Conservation (phyloP, 352 stramenopile genomes). For the Salisapilia sapeloensis region DNA sequence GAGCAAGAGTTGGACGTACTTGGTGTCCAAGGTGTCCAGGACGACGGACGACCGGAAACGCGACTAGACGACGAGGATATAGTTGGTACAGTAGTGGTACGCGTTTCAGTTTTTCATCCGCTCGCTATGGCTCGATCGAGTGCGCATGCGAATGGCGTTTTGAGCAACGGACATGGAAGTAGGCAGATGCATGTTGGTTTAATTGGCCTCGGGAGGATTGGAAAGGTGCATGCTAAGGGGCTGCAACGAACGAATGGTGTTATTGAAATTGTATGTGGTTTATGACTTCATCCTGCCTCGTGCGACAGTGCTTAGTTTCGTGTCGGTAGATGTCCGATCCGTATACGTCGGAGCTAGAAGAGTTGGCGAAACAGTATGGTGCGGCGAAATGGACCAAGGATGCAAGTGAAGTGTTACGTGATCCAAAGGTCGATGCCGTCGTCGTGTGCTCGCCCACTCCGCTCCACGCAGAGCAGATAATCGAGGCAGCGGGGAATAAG, state of each 20-base stretch:
- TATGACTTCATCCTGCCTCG: not conserved
- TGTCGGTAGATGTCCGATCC: constrained; percentile 14
- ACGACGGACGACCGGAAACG: too few relatives aligned
- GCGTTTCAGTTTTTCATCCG: too few relatives aligned
- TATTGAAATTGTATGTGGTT: constrained; percentile 18
- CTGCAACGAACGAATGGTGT: constrained; percentile 26
- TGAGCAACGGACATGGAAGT: too few relatives aligned
- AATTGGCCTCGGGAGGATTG: constrained; percentile 52
- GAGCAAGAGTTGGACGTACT: too few relatives aligned
- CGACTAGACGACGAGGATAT: too few relatives aligned
- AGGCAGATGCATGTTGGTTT: constrained; percentile 33
- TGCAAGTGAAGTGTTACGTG: constrained; percentile 83
- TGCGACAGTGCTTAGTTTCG: not conserved
- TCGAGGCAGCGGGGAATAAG: constrained; percentile 76
- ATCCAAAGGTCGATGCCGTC: constrained; percentile 89
- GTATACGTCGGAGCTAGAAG: constrained; percentile 9
- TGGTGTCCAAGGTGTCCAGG: too few relatives aligned
- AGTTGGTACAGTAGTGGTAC: too few relatives aligned
- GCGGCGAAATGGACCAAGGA: constrained; percentile 51
- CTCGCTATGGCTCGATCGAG: too few relatives aligned
- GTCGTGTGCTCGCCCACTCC: constrained; percentile 92
- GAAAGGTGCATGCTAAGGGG: constrained; percentile 29
- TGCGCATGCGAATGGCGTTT: too few relatives aligned
- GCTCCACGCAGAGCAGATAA: constrained; percentile 91
- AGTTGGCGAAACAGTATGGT: constrained; percentile 15